Percentiles rank a stretch among this genome's conserved stretches.
Conservation (phyloP, 352 stramenopile genomes). For the Plasmopara viticola region DNA sequence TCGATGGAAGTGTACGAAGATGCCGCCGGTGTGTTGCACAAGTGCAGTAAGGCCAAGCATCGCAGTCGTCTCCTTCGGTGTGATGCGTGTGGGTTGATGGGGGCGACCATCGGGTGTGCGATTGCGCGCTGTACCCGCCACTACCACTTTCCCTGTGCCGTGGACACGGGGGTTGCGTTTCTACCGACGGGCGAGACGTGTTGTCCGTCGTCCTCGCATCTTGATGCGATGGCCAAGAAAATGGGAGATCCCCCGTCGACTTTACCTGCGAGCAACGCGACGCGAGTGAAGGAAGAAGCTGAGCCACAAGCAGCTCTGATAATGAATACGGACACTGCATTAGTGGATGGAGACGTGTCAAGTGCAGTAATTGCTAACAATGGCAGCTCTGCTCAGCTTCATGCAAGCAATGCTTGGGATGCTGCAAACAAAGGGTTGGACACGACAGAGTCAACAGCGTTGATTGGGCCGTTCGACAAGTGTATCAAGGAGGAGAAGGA, state of each 20-base stretch:
- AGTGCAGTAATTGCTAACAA: slow-evolving; percentile 3
- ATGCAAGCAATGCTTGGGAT: not conserved
- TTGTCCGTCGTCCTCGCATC: slow-evolving; percentile 45
- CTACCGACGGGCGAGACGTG: slow-evolving; percentile 64
- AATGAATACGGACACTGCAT: not conserved
- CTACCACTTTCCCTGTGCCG: slow-evolving; percentile 92
- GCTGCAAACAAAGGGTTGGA: slow-evolving; percentile 3
- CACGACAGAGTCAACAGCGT: slow-evolving; percentile 3
- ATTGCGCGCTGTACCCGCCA: slow-evolving; percentile 83
- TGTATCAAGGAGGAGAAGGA: slow-evolving; percentile 4
- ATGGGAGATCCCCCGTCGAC: slow-evolving; percentile 7
- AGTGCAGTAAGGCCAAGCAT: slow-evolving; percentile 85
- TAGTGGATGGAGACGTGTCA: slow-evolving; percentile 6
- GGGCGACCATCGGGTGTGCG: slow-evolving; percentile 89
- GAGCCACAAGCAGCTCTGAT: slow-evolving; percentile 1
- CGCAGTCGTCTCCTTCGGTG: slow-evolving; percentile 87
- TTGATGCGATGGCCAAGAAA: slow-evolving; percentile 42
- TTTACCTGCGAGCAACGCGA: too few relatives aligned
- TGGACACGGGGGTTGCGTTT: slow-evolving; percentile 68
- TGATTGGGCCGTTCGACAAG: slow-evolving; percentile 1
- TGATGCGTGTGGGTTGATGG: slow-evolving; percentile 83
- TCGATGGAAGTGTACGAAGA: slow-evolving; percentile 90
- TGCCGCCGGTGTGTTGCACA: slow-evolving; percentile 56
- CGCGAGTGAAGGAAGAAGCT: not conserved
- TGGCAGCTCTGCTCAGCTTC: not conserved